Evolutionary conservation across 306 rosid species (phyloP).

Genomic region (Quercus glauca): DNA sequence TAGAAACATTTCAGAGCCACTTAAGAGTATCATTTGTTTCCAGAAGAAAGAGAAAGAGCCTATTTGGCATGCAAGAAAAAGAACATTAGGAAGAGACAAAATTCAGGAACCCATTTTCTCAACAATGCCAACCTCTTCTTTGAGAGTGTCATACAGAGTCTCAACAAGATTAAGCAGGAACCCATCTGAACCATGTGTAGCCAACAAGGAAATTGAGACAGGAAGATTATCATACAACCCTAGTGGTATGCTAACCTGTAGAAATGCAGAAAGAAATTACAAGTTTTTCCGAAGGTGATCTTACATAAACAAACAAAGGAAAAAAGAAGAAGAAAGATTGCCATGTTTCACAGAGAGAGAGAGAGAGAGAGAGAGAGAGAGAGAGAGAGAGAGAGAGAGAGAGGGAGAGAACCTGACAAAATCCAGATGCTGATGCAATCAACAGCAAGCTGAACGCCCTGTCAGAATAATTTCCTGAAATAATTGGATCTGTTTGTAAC

Average conservation of each 20-base stretch:
- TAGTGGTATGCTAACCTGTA: constrained; percentile 81
- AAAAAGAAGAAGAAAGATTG: neutral
- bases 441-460: constrained; percentile 72
- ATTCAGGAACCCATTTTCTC: constrained; percentile 2
- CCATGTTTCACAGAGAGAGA: neutral
- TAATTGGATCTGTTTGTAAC: constrained; percentile 42
- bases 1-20: neutral
- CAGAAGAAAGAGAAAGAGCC: neutral
- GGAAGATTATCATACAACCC: constrained; percentile 68
- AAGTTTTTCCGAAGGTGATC: neutral
- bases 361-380: neutral
- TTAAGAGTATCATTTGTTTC: neutral
- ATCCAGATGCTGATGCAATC: constrained; percentile 84
- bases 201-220: constrained; percentile 70
- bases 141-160: constrained; percentile 45
- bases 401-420: constrained; percentile 74
- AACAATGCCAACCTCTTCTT: constrained; percentile 30
- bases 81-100: neutral
- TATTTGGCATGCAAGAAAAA: neutral
- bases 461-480: constrained; percentile 54
- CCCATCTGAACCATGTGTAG: constrained; percentile 72
- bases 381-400: too few relatives aligned
- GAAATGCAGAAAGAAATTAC: neutral
- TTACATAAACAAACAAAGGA: neutral
- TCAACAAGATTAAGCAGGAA: constrained; percentile 73